These are phyloP conservation scores for Glycine tomentella DNA, from an alignment of 306 rosid species.

Conservation along the genomic window DNA sequence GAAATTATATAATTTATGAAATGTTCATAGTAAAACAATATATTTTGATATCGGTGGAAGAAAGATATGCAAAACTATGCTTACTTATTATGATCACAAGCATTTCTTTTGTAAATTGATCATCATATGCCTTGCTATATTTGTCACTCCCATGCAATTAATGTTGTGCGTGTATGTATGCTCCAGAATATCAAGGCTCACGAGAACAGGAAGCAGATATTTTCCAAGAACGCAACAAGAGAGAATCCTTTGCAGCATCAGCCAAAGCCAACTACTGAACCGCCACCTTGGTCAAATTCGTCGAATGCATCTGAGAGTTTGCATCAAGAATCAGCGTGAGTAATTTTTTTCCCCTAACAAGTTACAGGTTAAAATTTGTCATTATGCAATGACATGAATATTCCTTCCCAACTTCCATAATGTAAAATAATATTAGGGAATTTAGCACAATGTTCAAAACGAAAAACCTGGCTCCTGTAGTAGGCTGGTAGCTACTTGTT, in stretches of 20 bases:
- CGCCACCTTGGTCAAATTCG: slow-evolving; percentile 88
- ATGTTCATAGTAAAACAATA: no score
- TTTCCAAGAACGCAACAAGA: slow-evolving; percentile 72
- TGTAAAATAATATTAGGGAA: slow-evolving; percentile 1
- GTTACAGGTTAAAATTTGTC: slow-evolving; percentile 27
- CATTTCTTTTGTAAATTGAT: no score
- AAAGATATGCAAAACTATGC: no score
- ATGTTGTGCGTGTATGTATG: slow-evolving; percentile 30
- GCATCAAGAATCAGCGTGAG: slow-evolving; percentile 68
- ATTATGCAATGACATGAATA: neutral
- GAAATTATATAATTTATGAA: no score
- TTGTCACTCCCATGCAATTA: neutral
- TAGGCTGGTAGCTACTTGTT: slow-evolving; percentile 4
- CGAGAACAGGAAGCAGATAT: slow-evolving; percentile 89
- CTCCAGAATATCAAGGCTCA: slow-evolving; percentile 89
- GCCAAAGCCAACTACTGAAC: slow-evolving; percentile 68
- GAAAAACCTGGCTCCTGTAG: slow-evolving; percentile 2
- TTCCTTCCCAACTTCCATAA: slow-evolving; percentile 14
- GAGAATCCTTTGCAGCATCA: slow-evolving; percentile 76
- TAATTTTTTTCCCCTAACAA: slow-evolving; percentile 2
- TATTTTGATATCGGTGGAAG: no score
- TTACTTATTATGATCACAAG: no score
- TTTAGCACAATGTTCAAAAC: slow-evolving; percentile 14
- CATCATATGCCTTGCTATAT: slow-evolving; percentile 3
- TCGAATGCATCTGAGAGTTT: slow-evolving; percentile 55